A percentile compares a stretch with the other conserved stretches of the same genome.
phyloP scores from a whole-genome alignment of 148 eudicot species.

The Suaeda aralocaspica region DNA sequence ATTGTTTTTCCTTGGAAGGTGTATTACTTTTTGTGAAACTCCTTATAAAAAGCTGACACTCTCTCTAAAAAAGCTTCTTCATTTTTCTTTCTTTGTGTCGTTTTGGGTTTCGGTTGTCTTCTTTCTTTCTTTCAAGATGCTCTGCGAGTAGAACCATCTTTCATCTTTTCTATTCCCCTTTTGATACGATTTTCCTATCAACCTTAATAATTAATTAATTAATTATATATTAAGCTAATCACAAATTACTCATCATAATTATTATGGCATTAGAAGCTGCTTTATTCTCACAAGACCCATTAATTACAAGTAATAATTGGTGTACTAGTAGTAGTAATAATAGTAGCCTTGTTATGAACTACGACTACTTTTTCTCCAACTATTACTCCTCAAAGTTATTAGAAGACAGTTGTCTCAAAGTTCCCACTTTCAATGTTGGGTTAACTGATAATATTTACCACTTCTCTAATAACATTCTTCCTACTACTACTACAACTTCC shows the following conservation, averaged over 20 bases:
- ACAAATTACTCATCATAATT: too few species aligned
- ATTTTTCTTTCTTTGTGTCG: neutral
- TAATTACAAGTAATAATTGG: constrained; percentile 23
- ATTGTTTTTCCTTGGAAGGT: constrained; percentile 8
- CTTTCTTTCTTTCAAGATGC: neutral
- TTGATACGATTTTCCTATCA: too few species aligned
- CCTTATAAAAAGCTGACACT: neutral
- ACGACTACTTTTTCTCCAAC: constrained; percentile 14
- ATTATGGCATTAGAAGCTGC: constrained; percentile 51
- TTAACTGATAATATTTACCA: constrained; percentile 7
- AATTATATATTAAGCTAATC: too few species aligned
- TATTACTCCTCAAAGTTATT: constrained; percentile 8
- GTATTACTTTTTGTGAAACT: neutral
- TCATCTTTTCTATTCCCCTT: neutral
- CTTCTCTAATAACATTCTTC: constrained; percentile 6
- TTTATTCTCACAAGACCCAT: constrained; percentile 41
- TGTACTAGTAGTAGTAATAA: constrained; percentile 13
- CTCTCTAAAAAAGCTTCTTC: neutral
- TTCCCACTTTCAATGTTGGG: constrained; percentile 11
- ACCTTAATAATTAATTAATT: too few species aligned
- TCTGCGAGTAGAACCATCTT: neutral
- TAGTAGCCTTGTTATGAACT: constrained; percentile 6
- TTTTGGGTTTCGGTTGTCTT: constrained; percentile 9
- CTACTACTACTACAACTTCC: constrained; percentile 13
- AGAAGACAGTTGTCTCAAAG: constrained; percentile 8